Conservation (phyloP, 1,284 basidiomycete genomes). For the Xerocomus amazonicus region DNA sequence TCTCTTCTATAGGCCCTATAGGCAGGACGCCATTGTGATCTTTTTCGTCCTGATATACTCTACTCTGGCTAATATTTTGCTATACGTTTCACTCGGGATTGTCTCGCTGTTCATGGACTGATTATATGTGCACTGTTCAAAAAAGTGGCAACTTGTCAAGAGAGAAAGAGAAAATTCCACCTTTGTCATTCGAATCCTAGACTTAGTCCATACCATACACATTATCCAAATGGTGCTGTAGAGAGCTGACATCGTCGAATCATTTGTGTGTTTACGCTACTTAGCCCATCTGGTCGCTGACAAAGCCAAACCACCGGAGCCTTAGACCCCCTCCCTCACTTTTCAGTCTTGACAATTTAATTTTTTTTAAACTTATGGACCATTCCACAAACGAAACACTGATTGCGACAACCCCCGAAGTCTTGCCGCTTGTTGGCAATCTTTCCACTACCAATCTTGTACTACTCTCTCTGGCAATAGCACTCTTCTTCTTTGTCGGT, state of each 20-base stretch:
- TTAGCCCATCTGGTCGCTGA: too few species aligned
- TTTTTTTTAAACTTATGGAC: too few species aligned
- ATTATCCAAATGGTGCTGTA: too few species aligned
- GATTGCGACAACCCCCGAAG: conserved; percentile 12
- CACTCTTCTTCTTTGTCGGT: conserved; percentile 25
- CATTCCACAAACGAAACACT: conserved; percentile 3
- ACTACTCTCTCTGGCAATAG: conserved; percentile 24
- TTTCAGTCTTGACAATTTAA: too few species aligned
- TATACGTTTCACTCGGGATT: conserved; percentile 4
- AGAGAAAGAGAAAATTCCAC: too few species aligned
- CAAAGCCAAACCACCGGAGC: too few species aligned
- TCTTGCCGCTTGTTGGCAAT: conserved; percentile 18
- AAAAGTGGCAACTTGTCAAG: too few species aligned
- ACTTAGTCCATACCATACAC: too few species aligned
- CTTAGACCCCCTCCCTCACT: too few species aligned
- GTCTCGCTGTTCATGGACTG: neutral
- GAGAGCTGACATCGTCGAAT: too few species aligned
- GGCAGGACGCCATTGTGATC: neutral
- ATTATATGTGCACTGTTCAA: neutral
- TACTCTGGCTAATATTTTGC: conserved; percentile 4
- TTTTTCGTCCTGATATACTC: neutral
- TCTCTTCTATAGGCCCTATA: conserved; percentile 20
- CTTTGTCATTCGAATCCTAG: too few species aligned
- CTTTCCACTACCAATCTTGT: conserved; percentile 22
- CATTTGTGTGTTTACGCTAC: too few species aligned